phyloP scores from a whole-genome alignment of 768 basidiomycete genomes.

The Fomitopsis pulvina region DNA sequence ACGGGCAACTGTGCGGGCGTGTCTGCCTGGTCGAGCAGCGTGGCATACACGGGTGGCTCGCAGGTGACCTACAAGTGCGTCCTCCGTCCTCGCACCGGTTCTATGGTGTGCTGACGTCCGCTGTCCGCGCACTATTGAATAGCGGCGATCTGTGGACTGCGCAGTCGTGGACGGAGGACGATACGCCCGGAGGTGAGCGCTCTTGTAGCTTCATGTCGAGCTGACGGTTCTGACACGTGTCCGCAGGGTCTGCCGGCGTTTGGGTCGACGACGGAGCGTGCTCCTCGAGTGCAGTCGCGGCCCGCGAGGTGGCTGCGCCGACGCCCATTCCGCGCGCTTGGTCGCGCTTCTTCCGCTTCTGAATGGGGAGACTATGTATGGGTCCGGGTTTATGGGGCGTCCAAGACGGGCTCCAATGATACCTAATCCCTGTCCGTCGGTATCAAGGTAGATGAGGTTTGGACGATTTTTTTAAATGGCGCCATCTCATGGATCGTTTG shows the following conservation, averaged over 20 bases:
- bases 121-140: not conserved
- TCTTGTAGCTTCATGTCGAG: not conserved
- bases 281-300: slow-evolving; percentile 11
- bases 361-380: slow-evolving; percentile 1
- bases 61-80: slow-evolving; percentile 47
- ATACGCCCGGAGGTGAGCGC: slow-evolving; percentile 37
- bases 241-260: slow-evolving; percentile 40
- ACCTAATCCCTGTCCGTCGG: too few species aligned
- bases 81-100: slow-evolving; percentile 7
- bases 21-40: slow-evolving; percentile 41
- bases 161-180: slow-evolving; percentile 57
- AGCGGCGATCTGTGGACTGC: slow-evolving; percentile 41
- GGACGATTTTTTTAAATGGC: too few species aligned
- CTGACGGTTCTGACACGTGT: not conserved
- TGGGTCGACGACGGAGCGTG: slow-evolving; percentile 58
- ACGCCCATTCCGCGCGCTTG: not conserved
- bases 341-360: slow-evolving; percentile 20
- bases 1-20: slow-evolving; percentile 41
- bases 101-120: slow-evolving; percentile 12
- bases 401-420: not conserved
- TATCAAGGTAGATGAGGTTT: too few species aligned
- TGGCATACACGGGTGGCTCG: slow-evolving; percentile 45
- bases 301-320: slow-evolving; percentile 2
- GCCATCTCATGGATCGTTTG: too few species aligned
- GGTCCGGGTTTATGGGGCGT: not conserved